A percentile compares a stretch with the other conserved stretches of the same genome.
Conservation (phyloP, 768 basidiomycete species). For the Mycena venus region DNA sequence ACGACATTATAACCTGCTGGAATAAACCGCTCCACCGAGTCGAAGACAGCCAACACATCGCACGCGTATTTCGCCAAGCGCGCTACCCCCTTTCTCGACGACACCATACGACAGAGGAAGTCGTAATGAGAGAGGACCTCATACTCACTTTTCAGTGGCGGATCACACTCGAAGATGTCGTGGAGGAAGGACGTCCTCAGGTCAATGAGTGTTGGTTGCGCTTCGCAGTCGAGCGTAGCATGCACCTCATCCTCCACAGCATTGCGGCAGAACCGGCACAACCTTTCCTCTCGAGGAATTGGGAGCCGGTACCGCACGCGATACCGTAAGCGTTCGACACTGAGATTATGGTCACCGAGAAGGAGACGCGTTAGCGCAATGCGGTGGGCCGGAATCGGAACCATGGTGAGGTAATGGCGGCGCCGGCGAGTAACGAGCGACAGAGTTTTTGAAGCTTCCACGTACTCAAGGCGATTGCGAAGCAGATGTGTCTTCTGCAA, state of each 20-base stretch:
- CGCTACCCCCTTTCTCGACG: too few species aligned
- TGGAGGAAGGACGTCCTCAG: too few species aligned
- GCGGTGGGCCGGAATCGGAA: background rate
- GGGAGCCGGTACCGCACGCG: background rate
- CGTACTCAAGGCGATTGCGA: background rate
- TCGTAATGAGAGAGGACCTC: too few species aligned
- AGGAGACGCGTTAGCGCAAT: background rate
- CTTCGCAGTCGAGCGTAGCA: too few species aligned
- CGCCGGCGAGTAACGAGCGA: background rate
- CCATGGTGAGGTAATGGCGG: constrained; percentile 6
- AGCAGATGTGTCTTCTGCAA: constrained; percentile 2
- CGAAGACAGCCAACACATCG: too few species aligned
- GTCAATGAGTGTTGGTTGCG: too few species aligned
- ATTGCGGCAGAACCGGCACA: background rate
- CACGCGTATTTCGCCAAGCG: too few species aligned
- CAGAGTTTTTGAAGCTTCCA: too few species aligned
- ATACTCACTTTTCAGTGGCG: too few species aligned
- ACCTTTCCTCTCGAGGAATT: background rate
- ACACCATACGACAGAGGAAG: too few species aligned
- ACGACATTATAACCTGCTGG: background rate
- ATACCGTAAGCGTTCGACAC: background rate
- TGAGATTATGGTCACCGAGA: background rate
- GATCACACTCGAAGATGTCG: too few species aligned
- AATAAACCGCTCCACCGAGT: background rate
- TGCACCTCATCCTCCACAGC: background rate